Base-by-base conservation (phyloP, 2,329 filamentous ascomycete species). In the Atkinsonella texensis region DNA sequence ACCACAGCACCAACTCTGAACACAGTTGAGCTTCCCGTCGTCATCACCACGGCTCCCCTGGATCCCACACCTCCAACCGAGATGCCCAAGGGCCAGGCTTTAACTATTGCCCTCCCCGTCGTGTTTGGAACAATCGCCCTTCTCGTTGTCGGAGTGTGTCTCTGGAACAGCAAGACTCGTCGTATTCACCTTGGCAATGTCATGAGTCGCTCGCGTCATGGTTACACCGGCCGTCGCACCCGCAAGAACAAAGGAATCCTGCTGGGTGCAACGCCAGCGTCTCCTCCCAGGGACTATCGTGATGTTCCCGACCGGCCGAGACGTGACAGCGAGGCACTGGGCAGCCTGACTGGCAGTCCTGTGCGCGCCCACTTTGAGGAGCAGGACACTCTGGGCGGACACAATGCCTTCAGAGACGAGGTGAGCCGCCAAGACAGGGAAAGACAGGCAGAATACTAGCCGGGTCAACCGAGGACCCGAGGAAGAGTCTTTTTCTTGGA, bases 111-210 rank as follows among this genome's bases (percentile, higher is more conserved):
- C 13, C 67, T 81, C 6, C 77, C 78, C 17, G 64, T 68, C 50
- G 65, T 76, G 18, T 63, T 77, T n/a, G 73, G 71, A 48, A 67
- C 73, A 59, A 64, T 77, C 50, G 46, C 68, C 42, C 54, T 79
- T 47, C 66, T 76, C 55, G 53, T 79, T 58, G 43, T 82, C 66
- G 70, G 83, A 65, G 62, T 81, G 65, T 71, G 75, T 67, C 50
- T 83, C 70, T 79, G 72, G 70, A 77, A 80, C 64, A 68, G 71
- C 51, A 70, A 73, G 58, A 64, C 68, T n/a, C 71, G 77, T 52
- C 62, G 62, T 54, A 76, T 81, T 54, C 65, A 66, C 4, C 59
- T 81, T 46, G 76, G 74, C 50, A 76, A 73, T 58, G 65, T 80
- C 64, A 75, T 79, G 70, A 67, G 72, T 57, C 70, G 74, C 48